Conservation (phyloP, 257 asterid genomes). For the Coffea eugenioides region DNA sequence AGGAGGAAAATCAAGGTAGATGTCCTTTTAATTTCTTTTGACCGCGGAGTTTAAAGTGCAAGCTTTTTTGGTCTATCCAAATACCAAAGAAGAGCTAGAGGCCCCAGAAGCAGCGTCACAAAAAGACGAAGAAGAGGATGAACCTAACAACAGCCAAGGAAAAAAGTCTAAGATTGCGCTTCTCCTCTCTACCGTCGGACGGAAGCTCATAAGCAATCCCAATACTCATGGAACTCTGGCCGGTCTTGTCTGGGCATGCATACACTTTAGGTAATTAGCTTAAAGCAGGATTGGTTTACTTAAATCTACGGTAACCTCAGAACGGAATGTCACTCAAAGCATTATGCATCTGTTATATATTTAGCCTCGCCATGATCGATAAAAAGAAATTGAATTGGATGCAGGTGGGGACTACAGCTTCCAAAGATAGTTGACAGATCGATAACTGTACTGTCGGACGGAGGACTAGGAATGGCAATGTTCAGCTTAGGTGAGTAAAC, state of each 20-base stretch:
- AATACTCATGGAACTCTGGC: conserved; percentile 73
- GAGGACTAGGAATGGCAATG: conserved; percentile 99
- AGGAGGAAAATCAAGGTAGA: background rate
- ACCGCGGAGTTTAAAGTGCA: background rate
- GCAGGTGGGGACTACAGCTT: conserved; percentile 59
- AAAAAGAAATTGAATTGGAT: conserved; percentile 21
- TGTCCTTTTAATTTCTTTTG: background rate
- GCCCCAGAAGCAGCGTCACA: conserved; percentile 35
- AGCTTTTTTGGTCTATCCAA: conserved; percentile 19
- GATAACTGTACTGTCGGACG: conserved; percentile 63
- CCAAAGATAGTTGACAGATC: conserved; percentile 63
- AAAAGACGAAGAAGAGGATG: conserved; percentile 35
- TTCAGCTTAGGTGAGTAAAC: conserved; percentile 74
- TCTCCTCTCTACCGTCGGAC: conserved; percentile 51
- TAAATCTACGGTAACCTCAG: background rate
- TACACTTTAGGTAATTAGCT: conserved; percentile 64
- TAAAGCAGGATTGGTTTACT: background rate
- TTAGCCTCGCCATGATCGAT: conserved; percentile 16
- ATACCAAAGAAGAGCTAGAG: conserved; percentile 50
- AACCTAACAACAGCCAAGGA: conserved; percentile 26
- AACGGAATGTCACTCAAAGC: background rate
- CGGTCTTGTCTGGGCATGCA: conserved; percentile 76
- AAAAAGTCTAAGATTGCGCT: conserved; percentile 34
- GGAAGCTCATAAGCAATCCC: conserved; percentile 69
- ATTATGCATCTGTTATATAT: conserved; percentile 11